Conservation (phyloP, 2,329 filamentous ascomycete genomes). For the Xylaria arbuscula region DNA sequence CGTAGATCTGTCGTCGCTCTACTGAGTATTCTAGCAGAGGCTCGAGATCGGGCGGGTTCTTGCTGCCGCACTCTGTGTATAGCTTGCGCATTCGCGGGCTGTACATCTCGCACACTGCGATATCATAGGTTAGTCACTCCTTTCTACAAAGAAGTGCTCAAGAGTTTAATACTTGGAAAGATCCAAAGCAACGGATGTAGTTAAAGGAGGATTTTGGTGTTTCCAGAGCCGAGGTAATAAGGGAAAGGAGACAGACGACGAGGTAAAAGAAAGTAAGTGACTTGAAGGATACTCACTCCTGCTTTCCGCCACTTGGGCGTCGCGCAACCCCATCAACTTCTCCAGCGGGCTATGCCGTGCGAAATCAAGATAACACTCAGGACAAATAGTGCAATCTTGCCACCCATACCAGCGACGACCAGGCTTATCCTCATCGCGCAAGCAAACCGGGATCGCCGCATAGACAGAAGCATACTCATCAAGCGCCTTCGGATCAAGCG, state of each 20-base stretch:
- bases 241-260: too few species aligned
- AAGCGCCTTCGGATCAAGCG: slow-evolving; percentile 44
- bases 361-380: slow-evolving; percentile 53
- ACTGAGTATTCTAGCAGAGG: not conserved
- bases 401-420: slow-evolving; percentile 52
- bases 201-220: too few species aligned
- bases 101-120: slow-evolving; percentile 52
- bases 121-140: not conserved
- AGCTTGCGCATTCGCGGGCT: slow-evolving; percentile 53
- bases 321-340: slow-evolving; percentile 46
- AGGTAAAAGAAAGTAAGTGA: not conserved
- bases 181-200: not conserved
- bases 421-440: slow-evolving; percentile 42
- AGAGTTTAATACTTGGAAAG: not conserved
- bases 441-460: slow-evolving; percentile 47
- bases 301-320: slow-evolving; percentile 26
- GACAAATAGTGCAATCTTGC: slow-evolving; percentile 52
- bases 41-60: not conserved
- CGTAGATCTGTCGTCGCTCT: slow-evolving; percentile 46
- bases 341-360: slow-evolving; percentile 48
- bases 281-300: slow-evolving; percentile 31
- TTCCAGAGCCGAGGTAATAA: too few species aligned
- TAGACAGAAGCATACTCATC: slow-evolving; percentile 48
- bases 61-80: slow-evolving; percentile 38
- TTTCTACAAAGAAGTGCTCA: not conserved